These are phyloP conservation scores for Cytospora chrysosperma DNA, from an alignment of 2,329 filamentous ascomycete species.

Conservation along the genomic window DNA sequence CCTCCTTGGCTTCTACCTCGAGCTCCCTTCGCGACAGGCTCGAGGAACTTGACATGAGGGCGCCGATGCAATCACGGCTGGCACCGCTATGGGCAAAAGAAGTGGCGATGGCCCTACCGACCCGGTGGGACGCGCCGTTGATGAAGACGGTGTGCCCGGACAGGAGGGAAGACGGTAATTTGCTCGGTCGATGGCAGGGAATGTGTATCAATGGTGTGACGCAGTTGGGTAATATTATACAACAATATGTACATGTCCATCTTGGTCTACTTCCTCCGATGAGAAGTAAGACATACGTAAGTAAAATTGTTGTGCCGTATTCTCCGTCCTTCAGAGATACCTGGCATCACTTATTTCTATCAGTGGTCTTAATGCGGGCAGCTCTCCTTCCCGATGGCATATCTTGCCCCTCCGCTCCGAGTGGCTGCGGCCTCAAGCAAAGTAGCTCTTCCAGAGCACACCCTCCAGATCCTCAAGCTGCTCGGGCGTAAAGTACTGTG, in stretches of 20 bases:
- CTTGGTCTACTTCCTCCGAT: not conserved
- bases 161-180: not conserved
- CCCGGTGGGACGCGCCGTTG: constrained; percentile 8
- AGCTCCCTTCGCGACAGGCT: constrained; percentile 7
- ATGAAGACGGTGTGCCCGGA: constrained; percentile 8
- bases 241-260: not conserved
- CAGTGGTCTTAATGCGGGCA: not conserved
- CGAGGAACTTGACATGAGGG: not conserved
- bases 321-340: not conserved
- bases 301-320: not conserved
- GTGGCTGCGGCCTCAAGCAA: constrained; percentile 60
- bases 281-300: not conserved
- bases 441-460: constrained; percentile 99
- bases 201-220: constrained; percentile 6
- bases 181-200: constrained; percentile 14
- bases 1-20: not conserved
- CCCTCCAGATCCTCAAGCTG: constrained; percentile 94
- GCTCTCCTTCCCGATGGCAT: not conserved
- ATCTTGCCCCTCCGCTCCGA: no score
- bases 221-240: not conserved
- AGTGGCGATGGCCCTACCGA: constrained; percentile 10
- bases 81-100: constrained; percentile 14
- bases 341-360: not conserved
- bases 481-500: constrained; percentile 78
- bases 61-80: constrained; percentile 6